Conservation (phyloP, 2,329 filamentous ascomycete species). For the Aspergillus versicolor region DNA sequence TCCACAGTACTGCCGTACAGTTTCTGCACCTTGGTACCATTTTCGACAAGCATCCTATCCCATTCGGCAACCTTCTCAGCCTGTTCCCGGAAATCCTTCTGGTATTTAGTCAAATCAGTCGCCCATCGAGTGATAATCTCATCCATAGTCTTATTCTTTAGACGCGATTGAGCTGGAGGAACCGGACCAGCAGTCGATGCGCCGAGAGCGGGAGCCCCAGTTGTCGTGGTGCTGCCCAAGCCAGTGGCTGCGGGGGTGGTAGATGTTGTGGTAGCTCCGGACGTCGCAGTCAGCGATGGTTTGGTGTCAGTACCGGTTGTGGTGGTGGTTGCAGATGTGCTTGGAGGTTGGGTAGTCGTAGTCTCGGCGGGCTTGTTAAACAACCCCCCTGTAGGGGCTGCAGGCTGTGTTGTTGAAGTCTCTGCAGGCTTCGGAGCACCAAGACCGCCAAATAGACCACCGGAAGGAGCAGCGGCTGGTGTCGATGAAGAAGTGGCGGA, state of each 20-base stretch:
- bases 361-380: constrained; percentile 28
- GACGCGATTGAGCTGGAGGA: constrained; percentile 75
- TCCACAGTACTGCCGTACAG: constrained; percentile 90
- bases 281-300: constrained; percentile 26
- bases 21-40: constrained; percentile 91
- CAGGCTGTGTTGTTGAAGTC: constrained; percentile 26
- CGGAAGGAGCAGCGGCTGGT: constrained; percentile 29
- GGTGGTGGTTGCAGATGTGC: constrained; percentile 19
- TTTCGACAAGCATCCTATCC: constrained; percentile 90
- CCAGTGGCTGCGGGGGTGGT: constrained; percentile 29
- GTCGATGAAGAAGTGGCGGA: constrained; percentile 32
- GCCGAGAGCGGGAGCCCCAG: constrained; percentile 48
- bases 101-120: constrained; percentile 89
- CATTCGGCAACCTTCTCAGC: constrained; percentile 83
- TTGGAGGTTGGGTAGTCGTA: constrained; percentile 23
- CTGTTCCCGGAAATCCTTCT: constrained; percentile 92
- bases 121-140: constrained; percentile 98
- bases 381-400: constrained; percentile 18
- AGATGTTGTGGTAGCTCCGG: constrained; percentile 33
- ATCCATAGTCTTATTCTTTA: constrained; percentile 99
- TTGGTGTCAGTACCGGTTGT: constrained; percentile 23
- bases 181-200: constrained; percentile 77
- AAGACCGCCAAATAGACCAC: constrained; percentile 29
- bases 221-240: constrained; percentile 30
- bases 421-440: constrained; percentile 31